These are phyloP conservation scores for Zelopaecilomyces penicillatus DNA, from an alignment of 2,329 filamentous ascomycete genomes.

Conservation along the genomic window DNA sequence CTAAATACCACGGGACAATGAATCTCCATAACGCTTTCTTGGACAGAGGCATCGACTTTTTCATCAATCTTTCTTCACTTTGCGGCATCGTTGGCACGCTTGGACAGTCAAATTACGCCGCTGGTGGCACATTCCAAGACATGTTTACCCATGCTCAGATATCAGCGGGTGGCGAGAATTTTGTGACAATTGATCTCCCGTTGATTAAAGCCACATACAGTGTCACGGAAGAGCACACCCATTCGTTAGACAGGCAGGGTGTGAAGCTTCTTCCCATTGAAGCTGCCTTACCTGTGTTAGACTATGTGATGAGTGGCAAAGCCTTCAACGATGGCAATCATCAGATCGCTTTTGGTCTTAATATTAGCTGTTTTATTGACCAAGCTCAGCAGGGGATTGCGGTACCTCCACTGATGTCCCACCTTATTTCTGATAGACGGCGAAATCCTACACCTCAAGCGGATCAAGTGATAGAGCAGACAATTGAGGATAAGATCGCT, in stretches of 20 bases:
- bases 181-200: background rate
- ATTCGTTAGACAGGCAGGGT: background rate
- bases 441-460: background rate
- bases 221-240: background rate
- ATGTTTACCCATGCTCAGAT: constrained; percentile 10
- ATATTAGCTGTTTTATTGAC: background rate
- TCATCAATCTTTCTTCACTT: constrained; percentile 28
- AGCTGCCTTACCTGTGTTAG: constrained; percentile 1
- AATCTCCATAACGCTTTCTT: constrained; percentile 21
- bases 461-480: background rate
- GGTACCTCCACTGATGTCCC: constrained; percentile 1
- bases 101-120: constrained; percentile 33
- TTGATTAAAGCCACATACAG: constrained; percentile 1
- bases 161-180: background rate
- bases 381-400: background rate
- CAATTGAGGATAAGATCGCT: background rate
- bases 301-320: constrained; percentile 4
- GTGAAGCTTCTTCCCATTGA: background rate
- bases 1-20: constrained; percentile 27
- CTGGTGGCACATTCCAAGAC: constrained; percentile 24
- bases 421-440: background rate
- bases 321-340: constrained; percentile 4
- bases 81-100: constrained; percentile 24
- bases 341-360: constrained; percentile 3
- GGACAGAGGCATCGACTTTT: constrained; percentile 26